phyloP scores from a whole-genome alignment of 306 rosid species.

The Gillenia trifoliata region DNA sequence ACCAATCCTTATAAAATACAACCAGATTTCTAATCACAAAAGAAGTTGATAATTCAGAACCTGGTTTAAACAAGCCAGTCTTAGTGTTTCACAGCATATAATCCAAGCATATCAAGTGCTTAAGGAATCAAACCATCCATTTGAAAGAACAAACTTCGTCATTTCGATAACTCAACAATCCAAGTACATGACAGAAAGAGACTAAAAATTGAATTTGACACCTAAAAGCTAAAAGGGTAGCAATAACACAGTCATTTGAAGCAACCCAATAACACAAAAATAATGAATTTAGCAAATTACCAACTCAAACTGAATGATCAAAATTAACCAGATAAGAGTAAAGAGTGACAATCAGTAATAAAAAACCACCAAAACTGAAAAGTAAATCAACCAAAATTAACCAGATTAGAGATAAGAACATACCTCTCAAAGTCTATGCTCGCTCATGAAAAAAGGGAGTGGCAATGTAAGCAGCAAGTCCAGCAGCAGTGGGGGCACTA shows the following conservation, averaged over 20 bases:
- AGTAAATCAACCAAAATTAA: not conserved
- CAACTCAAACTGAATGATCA: constrained; percentile 21
- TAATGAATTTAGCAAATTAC: constrained; percentile 7
- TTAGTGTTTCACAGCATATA: not conserved
- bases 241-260: not conserved
- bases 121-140: not conserved
- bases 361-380: not conserved
- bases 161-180: not conserved
- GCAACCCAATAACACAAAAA: constrained; percentile 13
- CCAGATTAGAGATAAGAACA: not conserved
- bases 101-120: not conserved
- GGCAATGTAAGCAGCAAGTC: constrained; percentile 47
- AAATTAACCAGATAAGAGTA: not conserved
- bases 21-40: constrained; percentile 2
- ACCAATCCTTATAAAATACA: not conserved
- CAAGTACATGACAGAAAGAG: not conserved
- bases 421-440: constrained; percentile 39
- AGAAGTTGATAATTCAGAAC: not conserved
- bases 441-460: constrained; percentile 31
- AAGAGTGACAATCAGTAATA: not conserved
- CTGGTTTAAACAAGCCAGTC: not conserved
- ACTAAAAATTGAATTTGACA: not conserved
- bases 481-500: constrained; percentile 38
- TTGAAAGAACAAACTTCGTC: not conserved
- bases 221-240: not conserved